Percentiles rank a stretch among this genome's conserved stretches.
These are phyloP conservation scores for Salix koriyanagi DNA, from an alignment of 345 rosid species.

Conservation along the genomic window DNA sequence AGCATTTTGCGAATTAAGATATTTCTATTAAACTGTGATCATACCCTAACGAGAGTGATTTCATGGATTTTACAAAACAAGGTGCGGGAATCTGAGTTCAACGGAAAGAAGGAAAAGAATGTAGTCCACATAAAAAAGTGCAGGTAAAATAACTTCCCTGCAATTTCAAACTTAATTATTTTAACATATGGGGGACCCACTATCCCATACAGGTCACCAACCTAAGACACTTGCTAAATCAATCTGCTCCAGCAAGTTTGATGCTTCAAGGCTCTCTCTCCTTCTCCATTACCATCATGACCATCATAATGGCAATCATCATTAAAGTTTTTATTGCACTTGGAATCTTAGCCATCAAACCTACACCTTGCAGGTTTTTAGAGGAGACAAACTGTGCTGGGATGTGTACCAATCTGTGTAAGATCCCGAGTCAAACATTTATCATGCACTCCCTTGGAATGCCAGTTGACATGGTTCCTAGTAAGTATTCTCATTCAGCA, in stretches of 20 bases:
- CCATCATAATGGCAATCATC: slow-evolving; percentile 13
- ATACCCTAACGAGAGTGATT: not conserved
- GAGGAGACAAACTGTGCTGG: slow-evolving; percentile 84
- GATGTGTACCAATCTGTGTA: slow-evolving; percentile 88
- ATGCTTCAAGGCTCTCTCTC: slow-evolving; percentile 16
- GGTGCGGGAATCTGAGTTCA: slow-evolving; percentile 75
- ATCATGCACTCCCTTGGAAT: slow-evolving; percentile 74
- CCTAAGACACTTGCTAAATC: slow-evolving; percentile 25
- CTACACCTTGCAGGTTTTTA: slow-evolving; percentile 52
- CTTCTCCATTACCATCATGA: slow-evolving; percentile 28
- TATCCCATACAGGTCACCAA: slow-evolving; percentile 14
- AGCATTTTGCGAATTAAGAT: not conserved
- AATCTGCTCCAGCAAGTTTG: slow-evolving; percentile 42
- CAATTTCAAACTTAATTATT: not conserved
- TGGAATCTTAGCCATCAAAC: slow-evolving; percentile 17
- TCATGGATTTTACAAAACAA: slow-evolving; percentile 15
- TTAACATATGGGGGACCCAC: slow-evolving; percentile 19
- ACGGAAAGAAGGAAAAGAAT: slow-evolving; percentile 74
- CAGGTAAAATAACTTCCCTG: slow-evolving; percentile 53
- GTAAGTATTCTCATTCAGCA: slow-evolving; percentile 40
- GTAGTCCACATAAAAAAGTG: slow-evolving; percentile 78
- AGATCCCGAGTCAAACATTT: slow-evolving; percentile 70
- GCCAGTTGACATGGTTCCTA: slow-evolving; percentile 86
- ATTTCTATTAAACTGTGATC: not conserved
- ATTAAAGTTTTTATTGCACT: slow-evolving; percentile 17